Base-by-base conservation (phyloP, 495 filamentous ascomycete species). In the Lentithecium fluviatile region DNA sequence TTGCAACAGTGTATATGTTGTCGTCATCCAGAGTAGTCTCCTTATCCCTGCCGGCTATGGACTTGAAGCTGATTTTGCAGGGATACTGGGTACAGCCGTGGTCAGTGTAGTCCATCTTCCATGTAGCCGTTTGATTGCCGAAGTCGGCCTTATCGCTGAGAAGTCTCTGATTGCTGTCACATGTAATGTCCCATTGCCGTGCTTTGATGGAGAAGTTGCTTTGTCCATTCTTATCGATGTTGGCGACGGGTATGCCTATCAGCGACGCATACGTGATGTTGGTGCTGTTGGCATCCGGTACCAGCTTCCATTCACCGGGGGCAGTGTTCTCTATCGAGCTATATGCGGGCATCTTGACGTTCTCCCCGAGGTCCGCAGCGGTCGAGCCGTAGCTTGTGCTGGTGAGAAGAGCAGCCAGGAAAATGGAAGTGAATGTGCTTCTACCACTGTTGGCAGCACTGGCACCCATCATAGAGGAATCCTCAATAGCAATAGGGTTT, bases 291-390 rank as follows among this genome's bases (percentile, higher is more conserved):
- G 42, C 52, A 13, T 38, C 15, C 15, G 36, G 36, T 15, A 62
- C 23, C 19, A 21, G 3, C 29, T 50, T 49, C 25, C 42, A 55
- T 12, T 32, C 43, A 7, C 42, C 23, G 15, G 45, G 11, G 12
- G 17, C 36, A 24, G 10, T 45, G 43, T 40, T 62, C 24, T 3
- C 38, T 24, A 56, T 23, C 8, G 51, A 56, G 17, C 51, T 12
- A 37, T 62, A 64, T 32, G 49, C 36, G 6, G 62, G 62, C 12
- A 65, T 24, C 26, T 65, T 65, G n/a, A 65, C 51, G 32, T 65
- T 65, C 19, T 57, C 62, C 62, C 62, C 60, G 10, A 65, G 50
- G 46, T 65, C 62, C 56, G 56, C 51, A 2, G 62, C 56, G 13
- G 56, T 52, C 21, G 29, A 43, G 25, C 60, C 56, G 23, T 60